Conservation (phyloP, 345 rosid species). For the Citrus mangshanensis region DNA sequence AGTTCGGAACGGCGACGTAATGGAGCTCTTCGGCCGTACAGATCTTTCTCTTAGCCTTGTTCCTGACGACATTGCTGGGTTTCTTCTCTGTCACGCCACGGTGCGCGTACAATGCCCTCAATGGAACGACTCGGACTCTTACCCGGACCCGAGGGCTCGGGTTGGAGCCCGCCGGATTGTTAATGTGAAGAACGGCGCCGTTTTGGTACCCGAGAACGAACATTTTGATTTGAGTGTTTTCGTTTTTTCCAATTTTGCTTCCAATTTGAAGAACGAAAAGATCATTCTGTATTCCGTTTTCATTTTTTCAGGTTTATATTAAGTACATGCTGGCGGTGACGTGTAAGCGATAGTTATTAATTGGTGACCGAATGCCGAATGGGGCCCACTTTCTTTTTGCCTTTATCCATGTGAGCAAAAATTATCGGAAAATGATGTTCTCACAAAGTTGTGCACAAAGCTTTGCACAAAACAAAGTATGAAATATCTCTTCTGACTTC, state of each 20-base stretch:
- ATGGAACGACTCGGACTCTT: background rate
- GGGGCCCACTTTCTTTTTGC: too few species aligned
- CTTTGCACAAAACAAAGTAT: too few species aligned
- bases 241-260: background rate
- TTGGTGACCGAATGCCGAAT: too few species aligned
- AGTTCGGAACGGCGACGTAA: conserved; percentile 33
- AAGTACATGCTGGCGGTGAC: too few species aligned
- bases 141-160: background rate
- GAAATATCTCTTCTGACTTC: too few species aligned
- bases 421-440: too few species aligned
- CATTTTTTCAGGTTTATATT: too few species aligned
- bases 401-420: background rate
- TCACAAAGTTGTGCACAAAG: too few species aligned
- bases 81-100: background rate
- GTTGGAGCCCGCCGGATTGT: background rate
- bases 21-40: conserved; percentile 65
- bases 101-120: background rate
- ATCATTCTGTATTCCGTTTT: background rate
- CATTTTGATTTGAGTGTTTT: background rate
- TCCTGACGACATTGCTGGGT: background rate
- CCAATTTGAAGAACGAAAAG: background rate
- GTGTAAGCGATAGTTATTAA: background rate
- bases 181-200: background rate
- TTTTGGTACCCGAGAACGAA: conserved; percentile 2
- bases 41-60: conserved; percentile 16